phyloP scores from a whole-genome alignment of 2,329 filamentous ascomycete genomes.

The Seiridium unicorne region DNA sequence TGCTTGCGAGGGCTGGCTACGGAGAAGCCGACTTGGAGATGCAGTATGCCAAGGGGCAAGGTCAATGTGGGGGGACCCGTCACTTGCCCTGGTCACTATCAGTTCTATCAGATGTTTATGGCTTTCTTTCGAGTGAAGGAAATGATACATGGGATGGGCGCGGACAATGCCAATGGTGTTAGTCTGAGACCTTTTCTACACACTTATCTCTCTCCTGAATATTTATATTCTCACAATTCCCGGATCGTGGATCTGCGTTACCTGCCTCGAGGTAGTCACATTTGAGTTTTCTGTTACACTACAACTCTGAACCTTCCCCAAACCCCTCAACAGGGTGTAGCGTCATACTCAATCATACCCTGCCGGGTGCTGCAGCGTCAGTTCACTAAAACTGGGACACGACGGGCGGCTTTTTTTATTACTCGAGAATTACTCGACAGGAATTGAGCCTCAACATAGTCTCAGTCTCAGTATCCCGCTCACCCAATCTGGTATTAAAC shows the following conservation, averaged over 20 bases:
- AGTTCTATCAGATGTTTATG: constrained; percentile 3
- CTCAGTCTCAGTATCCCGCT: neutral
- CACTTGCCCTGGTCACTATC: neutral
- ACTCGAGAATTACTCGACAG: constrained; percentile 22
- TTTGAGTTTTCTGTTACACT: neutral
- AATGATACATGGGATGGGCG: neutral
- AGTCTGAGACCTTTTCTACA: neutral
- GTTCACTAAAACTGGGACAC: neutral
- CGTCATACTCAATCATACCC: neutral
- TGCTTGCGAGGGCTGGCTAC: neutral
- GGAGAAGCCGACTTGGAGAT: constrained; percentile 5
- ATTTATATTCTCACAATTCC: neutral
- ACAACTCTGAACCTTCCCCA: neutral
- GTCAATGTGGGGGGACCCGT: neutral
- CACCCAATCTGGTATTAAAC: neutral
- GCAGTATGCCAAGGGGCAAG: neutral
- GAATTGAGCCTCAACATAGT: constrained; percentile 9
- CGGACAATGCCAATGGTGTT: neutral
- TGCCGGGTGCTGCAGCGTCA: too few species aligned
- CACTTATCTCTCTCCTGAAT: neutral
- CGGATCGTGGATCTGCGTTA: neutral
- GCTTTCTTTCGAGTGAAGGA: neutral
- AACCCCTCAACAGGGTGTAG: neutral
- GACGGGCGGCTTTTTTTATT: constrained; percentile 11
- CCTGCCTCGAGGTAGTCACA: neutral